Conservation (phyloP, 208 protist genomes). For the Eutreptiella sp. region DNA sequence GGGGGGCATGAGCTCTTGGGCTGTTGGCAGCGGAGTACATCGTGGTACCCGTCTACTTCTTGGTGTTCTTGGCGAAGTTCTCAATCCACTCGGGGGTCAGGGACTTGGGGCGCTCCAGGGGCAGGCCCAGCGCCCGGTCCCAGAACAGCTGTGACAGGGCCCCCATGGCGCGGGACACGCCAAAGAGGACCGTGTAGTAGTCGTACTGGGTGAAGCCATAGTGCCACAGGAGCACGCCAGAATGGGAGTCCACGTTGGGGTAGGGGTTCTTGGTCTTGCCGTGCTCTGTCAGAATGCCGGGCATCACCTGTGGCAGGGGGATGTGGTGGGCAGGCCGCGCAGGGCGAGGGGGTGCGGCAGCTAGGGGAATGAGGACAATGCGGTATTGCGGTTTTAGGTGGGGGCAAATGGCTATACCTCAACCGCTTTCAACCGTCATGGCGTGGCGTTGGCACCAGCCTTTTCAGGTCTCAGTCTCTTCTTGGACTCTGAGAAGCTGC, state of each 20-base stretch:
- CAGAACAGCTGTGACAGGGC: constrained; percentile 85
- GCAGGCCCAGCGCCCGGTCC: constrained; percentile 84
- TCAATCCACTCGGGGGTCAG: constrained; percentile 74
- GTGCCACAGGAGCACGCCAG: constrained; percentile 82
- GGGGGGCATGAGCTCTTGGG: too few relatives aligned
- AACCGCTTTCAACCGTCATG: too few relatives aligned
- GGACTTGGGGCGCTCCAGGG: constrained; percentile 94
- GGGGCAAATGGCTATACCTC: too few relatives aligned
- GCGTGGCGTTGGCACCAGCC: too few relatives aligned
- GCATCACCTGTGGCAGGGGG: constrained; percentile 58
- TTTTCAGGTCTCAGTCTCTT: too few relatives aligned
- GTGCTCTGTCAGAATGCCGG: constrained; percentile 88
- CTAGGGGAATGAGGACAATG: neutral
- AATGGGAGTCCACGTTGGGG: constrained; percentile 97
- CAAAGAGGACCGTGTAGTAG: constrained; percentile 97
- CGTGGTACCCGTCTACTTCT: too few relatives aligned
- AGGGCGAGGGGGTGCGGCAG: neutral
- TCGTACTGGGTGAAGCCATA: constrained; percentile 90
- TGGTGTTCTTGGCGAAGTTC: too few relatives aligned
- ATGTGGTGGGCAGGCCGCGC: neutral
- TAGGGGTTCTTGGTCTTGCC: constrained; percentile 96
- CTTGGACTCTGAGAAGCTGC: too few relatives aligned
- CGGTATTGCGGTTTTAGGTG: too few relatives aligned
- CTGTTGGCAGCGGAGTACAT: too few relatives aligned
- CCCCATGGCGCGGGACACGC: constrained; percentile 87